Evolutionary conservation across 2,329 filamentous ascomycete species (phyloP).

Genomic region (Thelonectria blattea): DNA sequence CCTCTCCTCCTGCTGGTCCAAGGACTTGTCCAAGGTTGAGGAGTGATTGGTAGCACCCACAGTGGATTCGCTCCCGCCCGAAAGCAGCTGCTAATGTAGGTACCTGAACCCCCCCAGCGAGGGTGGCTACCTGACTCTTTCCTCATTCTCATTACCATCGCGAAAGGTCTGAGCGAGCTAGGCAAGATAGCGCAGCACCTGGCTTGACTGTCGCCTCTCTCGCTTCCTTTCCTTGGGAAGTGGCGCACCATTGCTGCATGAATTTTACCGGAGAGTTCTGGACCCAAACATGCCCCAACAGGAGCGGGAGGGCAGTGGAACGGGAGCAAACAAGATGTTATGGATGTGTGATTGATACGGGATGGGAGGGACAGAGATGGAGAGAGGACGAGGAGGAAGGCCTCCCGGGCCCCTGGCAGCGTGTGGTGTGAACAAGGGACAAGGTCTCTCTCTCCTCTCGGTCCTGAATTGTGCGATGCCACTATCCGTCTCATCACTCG

Average conservation of each 20-base stretch:
- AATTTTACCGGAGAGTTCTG: conserved; percentile 7
- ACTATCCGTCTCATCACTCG: conserved; percentile 15
- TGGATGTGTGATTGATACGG: not conserved
- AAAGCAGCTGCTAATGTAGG: conserved; percentile 18
- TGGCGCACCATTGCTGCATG: not conserved
- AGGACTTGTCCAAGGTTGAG: not conserved
- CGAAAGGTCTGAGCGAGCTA: not conserved
- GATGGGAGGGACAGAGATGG: not conserved
- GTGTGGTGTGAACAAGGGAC: conserved; percentile 5
- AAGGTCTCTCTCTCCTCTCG: conserved; percentile 9
- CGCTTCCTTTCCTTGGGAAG: conserved; percentile 3
- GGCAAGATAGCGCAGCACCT: conserved; percentile 1
- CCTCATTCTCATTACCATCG: conserved; percentile 5
- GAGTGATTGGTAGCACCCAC: conserved; percentile 3
- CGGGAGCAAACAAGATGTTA: not conserved
- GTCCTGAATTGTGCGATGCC: conserved; percentile 8
- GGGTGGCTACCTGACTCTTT: conserved; percentile 3
- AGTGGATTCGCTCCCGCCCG: conserved; percentile 1
- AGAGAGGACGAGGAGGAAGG: not conserved
- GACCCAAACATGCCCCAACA: not conserved
- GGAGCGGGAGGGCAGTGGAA: not conserved
- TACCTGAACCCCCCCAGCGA: conserved; percentile 14
- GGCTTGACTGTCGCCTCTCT: not conserved
- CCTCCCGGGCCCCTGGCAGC: conserved; percentile 3
- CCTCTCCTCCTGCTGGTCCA: not conserved